Conservation (phyloP, 73 alveolate species). For the Uronychia binucleata region DNA sequence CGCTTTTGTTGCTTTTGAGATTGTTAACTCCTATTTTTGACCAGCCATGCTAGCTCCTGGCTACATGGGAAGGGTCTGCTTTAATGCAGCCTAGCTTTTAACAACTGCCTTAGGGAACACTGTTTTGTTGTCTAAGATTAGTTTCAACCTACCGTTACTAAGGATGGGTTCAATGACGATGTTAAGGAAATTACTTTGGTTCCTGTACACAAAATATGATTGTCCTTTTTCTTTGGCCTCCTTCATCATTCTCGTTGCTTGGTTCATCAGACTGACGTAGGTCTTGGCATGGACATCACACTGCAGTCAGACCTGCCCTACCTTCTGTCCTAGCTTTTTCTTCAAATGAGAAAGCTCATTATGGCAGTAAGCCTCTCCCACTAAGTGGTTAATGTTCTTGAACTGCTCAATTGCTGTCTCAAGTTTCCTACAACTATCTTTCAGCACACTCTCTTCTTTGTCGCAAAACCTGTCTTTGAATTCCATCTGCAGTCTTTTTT, state of each 20-base stretch:
- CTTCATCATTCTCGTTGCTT: neutral
- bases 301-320: neutral
- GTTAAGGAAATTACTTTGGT: neutral
- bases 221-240: neutral
- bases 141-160: neutral
- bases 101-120: neutral
- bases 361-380: neutral
- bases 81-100: neutral
- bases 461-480: neutral
- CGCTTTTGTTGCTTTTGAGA: neutral
- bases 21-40: too few species aligned
- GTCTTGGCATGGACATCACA: neutral
- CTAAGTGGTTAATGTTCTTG: neutral
- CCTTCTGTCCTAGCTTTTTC: neutral
- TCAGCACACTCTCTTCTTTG: neutral
- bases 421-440: neutral
- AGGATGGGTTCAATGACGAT: neutral
- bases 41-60: too few species aligned
- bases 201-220: neutral
- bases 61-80: neutral
- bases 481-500: neutral
- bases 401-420: neutral
- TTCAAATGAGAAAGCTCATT: neutral
- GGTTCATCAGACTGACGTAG: neutral
- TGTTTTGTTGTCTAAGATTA: too few species aligned